Evolutionary conservation across 2,329 filamentous ascomycete species (phyloP), one percentile per base, ranked within the genome.

Genomic region (Epichloe sylvatica): DNA sequence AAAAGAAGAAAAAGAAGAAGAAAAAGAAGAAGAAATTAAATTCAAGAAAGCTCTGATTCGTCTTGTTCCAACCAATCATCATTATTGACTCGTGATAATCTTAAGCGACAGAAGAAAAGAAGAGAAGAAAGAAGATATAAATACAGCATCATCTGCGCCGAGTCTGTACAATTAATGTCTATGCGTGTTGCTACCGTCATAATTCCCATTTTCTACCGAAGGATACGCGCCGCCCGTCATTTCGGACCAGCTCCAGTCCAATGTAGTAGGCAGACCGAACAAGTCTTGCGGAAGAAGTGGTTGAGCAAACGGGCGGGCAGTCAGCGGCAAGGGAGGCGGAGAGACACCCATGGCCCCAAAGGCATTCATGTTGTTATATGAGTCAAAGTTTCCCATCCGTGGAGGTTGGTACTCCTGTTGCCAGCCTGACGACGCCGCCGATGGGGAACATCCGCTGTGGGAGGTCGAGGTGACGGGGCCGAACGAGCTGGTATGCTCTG

Each of bases 231-330:
- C 79, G n/a, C 78, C 78, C 34, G 76, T 81, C 72, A 83, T 80
- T 63, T 82, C 79, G 1, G 78, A 78, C 77, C 78, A 83, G 60
- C 78, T 88, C 89, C 90, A 96, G 62, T 97, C 91, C 21, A 97
- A 75, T 3, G 87, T 94, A 83, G 95, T 94, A 1, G 91, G 90
- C 78, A 97, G 83, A 64, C 91, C 85, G 81, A 92, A 98, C 25
- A 97, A 68, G 67, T 97, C 92, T 59, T 91, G 88, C 4, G 92
- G 91, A 21, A 97, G 80, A 59, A 95, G 84, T 0, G 90, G 90
- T 56, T 94, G 86, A 59, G 90, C 84, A 61, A 90, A 89, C 39
- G 55, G 55, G 7, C 60, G 61, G n/a, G 62, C 61, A 6, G 48
- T 47, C 45, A 52, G 35, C 4, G 52, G 23, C 9, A 53, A 15